phyloP scores from a whole-genome alignment of 495 filamentous ascomycete species.

The Aspergillus mulundensis region DNA sequence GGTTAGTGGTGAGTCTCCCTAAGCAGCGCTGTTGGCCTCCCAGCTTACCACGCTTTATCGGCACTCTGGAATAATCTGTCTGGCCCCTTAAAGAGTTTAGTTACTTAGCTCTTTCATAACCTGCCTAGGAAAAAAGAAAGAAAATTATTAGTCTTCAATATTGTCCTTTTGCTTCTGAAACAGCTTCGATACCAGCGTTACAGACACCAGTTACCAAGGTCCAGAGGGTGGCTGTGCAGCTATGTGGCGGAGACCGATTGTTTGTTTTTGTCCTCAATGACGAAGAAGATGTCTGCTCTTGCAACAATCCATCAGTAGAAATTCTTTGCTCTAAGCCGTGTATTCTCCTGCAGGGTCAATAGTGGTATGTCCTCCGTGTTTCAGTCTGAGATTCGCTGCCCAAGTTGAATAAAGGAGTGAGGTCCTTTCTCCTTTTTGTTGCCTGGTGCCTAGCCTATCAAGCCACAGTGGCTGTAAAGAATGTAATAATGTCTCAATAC shows the following conservation, averaged over 20 bases:
- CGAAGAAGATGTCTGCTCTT: neutral
- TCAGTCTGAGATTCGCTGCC: neutral
- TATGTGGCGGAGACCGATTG: conserved; percentile 4
- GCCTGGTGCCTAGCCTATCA: conserved; percentile 14
- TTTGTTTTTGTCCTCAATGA: conserved; percentile 6
- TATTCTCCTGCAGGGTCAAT: neutral
- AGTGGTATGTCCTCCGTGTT: too few species aligned
- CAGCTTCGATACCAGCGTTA: neutral
- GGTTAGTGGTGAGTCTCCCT: conserved; percentile 12
- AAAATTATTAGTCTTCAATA: conserved; percentile 9
- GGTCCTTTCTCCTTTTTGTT: conserved; percentile 7
- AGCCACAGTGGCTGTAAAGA: conserved; percentile 27
- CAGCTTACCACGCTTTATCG: conserved; percentile 6
- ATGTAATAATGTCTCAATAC: neutral
- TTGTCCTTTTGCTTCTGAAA: conserved; percentile 3
- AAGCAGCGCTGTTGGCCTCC: conserved; percentile 6
- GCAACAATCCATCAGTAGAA: neutral
- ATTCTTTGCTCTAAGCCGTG: neutral
- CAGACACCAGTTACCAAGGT: neutral
- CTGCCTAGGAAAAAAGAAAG: neutral
- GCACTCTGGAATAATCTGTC: conserved; percentile 1
- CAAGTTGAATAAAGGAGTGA: neutral
- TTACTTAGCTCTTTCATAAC: conserved; percentile 1
- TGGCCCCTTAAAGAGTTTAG: conserved; percentile 2
- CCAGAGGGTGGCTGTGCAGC: conserved; percentile 1